A percentile compares a stretch with the other conserved stretches of the same genome.
Conservation (phyloP, 352 stramenopile species). For the Halophytophthora polymorphica region DNA sequence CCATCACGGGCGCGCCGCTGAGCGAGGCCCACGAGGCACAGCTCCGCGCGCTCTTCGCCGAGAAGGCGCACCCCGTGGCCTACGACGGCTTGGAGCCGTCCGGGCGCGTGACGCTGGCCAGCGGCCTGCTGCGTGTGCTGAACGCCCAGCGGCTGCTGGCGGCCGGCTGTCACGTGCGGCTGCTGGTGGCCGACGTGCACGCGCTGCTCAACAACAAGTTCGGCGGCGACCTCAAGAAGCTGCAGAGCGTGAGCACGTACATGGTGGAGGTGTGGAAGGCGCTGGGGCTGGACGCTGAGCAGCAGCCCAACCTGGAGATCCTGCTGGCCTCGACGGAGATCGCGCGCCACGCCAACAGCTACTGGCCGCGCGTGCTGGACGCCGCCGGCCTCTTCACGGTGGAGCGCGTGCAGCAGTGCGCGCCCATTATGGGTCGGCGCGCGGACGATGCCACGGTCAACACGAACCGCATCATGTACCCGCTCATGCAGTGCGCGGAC, state of each 20-base stretch:
- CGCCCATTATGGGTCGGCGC: constrained; percentile 97
- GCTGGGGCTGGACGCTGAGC: constrained; percentile 92
- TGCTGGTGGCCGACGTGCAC: constrained; percentile 99
- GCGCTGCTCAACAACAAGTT: constrained; percentile 99
- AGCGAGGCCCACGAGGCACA: constrained; percentile 54
- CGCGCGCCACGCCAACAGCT: constrained; percentile 80
- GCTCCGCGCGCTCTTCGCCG: constrained; percentile 73
- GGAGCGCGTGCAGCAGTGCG: constrained; percentile 96
- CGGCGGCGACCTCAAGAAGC: constrained; percentile 97
- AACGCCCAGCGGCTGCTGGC: constrained; percentile 92
- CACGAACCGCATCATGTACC: constrained; percentile 95
- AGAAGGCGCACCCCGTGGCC: constrained; percentile 81
- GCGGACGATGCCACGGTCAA: constrained; percentile 78
- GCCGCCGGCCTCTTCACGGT: constrained; percentile 87
- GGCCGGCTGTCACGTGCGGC: constrained; percentile 94
- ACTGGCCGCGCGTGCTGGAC: constrained; percentile 94
- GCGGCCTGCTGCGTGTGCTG: constrained; percentile 92
- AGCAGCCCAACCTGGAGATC: constrained; percentile 94
- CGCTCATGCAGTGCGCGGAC: constrained; percentile 98
- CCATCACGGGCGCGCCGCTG: constrained; percentile 50
- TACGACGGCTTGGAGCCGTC: constrained; percentile 99
- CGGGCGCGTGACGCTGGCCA: constrained; percentile 98
- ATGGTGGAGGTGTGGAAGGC: constrained; percentile 99
- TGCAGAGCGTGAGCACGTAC: constrained; percentile 92
- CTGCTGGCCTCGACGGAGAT: constrained; percentile 97